A percentile compares a stretch with the other conserved stretches of the same genome.
Evolutionary conservation across 768 basidiomycete genomes (phyloP).

Genomic region (Naganishia vaughanmartiniae): DNA sequence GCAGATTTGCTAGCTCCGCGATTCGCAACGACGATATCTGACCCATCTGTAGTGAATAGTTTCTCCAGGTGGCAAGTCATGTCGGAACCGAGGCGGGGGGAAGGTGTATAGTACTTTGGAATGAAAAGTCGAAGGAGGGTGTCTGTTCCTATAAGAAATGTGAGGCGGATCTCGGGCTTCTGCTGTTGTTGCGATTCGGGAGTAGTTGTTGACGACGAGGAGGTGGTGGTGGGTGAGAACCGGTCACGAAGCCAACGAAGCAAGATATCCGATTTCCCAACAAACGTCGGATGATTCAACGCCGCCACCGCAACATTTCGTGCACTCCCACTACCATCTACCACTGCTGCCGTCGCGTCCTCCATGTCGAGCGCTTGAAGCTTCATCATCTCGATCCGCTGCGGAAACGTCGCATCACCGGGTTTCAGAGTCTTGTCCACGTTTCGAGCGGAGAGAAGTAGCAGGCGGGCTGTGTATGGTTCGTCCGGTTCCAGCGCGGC

Average conservation of each 20-base stretch:
- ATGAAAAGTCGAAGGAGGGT: slow-evolving; percentile 78
- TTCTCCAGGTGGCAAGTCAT: slow-evolving; percentile 22
- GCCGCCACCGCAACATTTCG: slow-evolving; percentile 71
- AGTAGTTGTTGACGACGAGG: no score
- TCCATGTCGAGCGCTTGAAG: slow-evolving; percentile 60
- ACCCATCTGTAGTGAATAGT: slow-evolving; percentile 54
- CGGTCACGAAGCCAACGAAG: slow-evolving; percentile 43
- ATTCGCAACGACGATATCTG: slow-evolving; percentile 66
- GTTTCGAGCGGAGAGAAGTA: slow-evolving; percentile 80
- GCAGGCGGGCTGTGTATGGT: slow-evolving; percentile 67
- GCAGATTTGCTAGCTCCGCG: slow-evolving; percentile 51
- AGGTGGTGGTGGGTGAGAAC: neutral
- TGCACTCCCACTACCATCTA: slow-evolving; percentile 20
- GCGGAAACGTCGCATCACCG: slow-evolving; percentile 69
- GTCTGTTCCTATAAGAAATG: slow-evolving; percentile 77
- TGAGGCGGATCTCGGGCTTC: slow-evolving; percentile 55
- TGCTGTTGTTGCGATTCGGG: no score
- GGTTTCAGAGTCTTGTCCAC: slow-evolving; percentile 74
- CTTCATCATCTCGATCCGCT: slow-evolving; percentile 83
- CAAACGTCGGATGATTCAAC: slow-evolving; percentile 83
- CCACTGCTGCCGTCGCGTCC: neutral
- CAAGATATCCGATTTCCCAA: slow-evolving; percentile 69
- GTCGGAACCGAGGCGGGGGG: slow-evolving; percentile 51
- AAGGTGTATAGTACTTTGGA: slow-evolving; percentile 70
- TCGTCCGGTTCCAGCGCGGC: neutral